Percentiles rank a stretch among this genome's conserved stretches.
These are phyloP conservation scores for Gentiana straminea DNA, from an alignment of 257 asterid genomes.

Conservation along the genomic window DNA sequence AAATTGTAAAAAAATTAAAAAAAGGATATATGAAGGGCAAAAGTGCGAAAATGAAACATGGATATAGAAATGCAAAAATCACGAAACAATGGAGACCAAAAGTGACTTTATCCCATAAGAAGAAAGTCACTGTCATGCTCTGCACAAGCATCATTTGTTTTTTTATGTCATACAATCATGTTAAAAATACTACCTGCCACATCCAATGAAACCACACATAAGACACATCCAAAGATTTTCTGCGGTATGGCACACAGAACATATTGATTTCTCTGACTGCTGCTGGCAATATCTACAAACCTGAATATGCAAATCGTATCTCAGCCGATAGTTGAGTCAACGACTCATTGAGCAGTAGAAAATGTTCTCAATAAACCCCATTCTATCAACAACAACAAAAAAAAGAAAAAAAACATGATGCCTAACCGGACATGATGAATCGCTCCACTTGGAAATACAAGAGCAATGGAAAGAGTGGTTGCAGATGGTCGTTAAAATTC, in stretches of 20 bases:
- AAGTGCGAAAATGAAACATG: no score
- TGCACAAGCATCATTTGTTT: no score
- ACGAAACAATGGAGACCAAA: no score
- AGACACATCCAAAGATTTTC: conserved; percentile 99
- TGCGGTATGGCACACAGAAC: conserved; percentile 69
- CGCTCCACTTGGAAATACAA: conserved; percentile 96
- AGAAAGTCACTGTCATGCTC: no score
- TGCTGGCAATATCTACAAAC: conserved; percentile 98
- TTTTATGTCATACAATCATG: no score
- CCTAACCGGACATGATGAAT: conserved; percentile 96
- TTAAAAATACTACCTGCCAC: conserved; percentile 54
- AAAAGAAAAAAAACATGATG: background rate
- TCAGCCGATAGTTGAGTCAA: no score
- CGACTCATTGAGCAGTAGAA: no score
- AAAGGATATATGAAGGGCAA: no score
- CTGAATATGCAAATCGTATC: conserved; percentile 18
- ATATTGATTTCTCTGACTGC: conserved; percentile 91
- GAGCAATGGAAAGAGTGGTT: conserved; percentile 99
- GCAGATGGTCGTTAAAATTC: conserved; percentile 88
- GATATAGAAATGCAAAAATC: no score
- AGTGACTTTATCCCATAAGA: no score
- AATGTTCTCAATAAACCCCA: no score
- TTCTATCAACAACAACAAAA: background rate
- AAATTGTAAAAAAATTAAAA: background rate
- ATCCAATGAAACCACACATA: conserved; percentile 88